phyloP scores from a whole-genome alignment of 1,284 basidiomycete genomes.

The Kwoniella shivajii region DNA sequence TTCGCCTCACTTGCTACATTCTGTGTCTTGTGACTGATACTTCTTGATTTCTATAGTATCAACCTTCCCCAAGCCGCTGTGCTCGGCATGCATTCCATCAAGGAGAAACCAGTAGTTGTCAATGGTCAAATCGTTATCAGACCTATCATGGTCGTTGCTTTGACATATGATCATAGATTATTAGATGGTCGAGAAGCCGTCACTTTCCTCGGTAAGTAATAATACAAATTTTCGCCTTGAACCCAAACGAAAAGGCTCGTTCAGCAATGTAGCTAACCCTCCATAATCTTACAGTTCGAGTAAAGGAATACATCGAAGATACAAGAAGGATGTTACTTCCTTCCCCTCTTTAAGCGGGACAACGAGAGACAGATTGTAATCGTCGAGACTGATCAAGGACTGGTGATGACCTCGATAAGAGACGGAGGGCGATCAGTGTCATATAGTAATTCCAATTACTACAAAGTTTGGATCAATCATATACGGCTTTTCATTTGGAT shows the following conservation, averaged over 20 bases:
- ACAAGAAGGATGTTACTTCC: constrained; percentile 65
- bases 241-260: not conserved
- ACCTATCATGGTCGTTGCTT: constrained; percentile 86
- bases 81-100: constrained; percentile 96
- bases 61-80: constrained; percentile 96
- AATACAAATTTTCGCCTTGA: not conserved
- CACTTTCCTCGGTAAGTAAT: constrained; percentile 85
- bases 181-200: constrained; percentile 95
- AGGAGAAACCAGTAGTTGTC: constrained; percentile 90
- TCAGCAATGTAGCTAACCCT: not conserved
- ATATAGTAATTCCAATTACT: not conserved
- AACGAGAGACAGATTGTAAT: not conserved
- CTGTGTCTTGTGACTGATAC: not conserved
- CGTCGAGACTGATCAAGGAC: too few species aligned
- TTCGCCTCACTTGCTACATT: too few species aligned
- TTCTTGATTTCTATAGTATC: constrained; percentile 58
- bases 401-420: not conserved
- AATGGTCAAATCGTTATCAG: constrained; percentile 93
- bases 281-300: constrained; percentile 59
- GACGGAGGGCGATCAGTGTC: not conserved
- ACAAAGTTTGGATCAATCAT: too few species aligned
- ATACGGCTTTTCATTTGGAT: too few species aligned
- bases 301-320: constrained; percentile 71
- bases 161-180: constrained; percentile 95
- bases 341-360: constrained; percentile 42